These are phyloP conservation scores for Eucalyptus pauciflora DNA, from an alignment of 345 rosid species.

Conservation along the genomic window DNA sequence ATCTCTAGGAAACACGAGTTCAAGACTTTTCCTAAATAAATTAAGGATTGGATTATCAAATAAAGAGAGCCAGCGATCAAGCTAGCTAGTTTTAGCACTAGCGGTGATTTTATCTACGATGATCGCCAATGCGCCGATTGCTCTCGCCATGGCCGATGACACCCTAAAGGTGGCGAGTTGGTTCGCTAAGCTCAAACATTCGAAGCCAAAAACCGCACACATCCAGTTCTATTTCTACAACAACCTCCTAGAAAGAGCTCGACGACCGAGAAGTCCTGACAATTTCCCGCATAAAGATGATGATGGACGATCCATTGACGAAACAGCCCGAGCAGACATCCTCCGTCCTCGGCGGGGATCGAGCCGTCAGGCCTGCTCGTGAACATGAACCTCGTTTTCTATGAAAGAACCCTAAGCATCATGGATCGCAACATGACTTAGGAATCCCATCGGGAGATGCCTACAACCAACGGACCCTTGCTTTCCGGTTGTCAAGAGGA, in stretches of 20 bases:
- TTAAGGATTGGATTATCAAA: too few species aligned
- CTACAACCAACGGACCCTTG: constrained; percentile 58
- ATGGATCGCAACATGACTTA: constrained; percentile 28
- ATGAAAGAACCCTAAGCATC: constrained; percentile 52
- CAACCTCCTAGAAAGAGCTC: constrained; percentile 27
- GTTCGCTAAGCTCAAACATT: neutral
- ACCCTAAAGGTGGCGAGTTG: neutral
- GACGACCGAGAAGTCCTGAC: neutral
- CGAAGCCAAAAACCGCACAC: neutral
- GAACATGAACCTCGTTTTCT: constrained; percentile 46
- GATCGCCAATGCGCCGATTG: neutral
- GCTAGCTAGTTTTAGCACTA: neutral
- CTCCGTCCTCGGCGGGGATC: neutral
- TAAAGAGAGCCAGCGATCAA: neutral
- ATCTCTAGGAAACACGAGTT: too few species aligned
- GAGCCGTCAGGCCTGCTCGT: constrained; percentile 15
- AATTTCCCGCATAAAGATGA: neutral
- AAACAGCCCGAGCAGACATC: neutral
- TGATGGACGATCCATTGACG: neutral
- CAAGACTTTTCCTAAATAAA: too few species aligned
- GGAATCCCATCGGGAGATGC: constrained; percentile 42
- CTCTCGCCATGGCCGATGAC: neutral
- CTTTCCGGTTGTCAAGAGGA: constrained; percentile 55
- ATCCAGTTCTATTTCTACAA: constrained; percentile 16
- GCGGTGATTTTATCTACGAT: neutral